Conservation (phyloP, 2,329 filamentous ascomycete genomes). For the Furcasterigmium furcatum region DNA sequence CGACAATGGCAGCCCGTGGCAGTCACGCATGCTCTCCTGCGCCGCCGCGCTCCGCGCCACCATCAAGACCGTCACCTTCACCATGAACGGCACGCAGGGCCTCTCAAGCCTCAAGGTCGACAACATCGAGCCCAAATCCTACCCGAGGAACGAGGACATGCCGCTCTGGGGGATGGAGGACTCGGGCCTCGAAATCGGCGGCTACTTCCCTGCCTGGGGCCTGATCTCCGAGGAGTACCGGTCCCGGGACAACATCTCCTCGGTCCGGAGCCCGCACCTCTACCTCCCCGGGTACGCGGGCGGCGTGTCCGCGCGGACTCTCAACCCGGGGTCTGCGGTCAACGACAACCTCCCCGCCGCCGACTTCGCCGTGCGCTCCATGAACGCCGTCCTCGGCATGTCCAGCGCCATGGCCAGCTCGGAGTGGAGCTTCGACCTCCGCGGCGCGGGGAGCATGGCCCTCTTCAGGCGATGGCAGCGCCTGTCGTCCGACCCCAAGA, state of each 20-base stretch:
- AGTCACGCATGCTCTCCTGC: constrained; percentile 31
- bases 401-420: not conserved
- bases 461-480: constrained; percentile 37
- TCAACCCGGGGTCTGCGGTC: not conserved
- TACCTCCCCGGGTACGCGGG: constrained; percentile 11
- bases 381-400: constrained; percentile 17
- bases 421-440: constrained; percentile 7
- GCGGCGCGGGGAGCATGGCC: constrained; percentile 25
- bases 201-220: constrained; percentile 34
- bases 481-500: constrained; percentile 19
- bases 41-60: constrained; percentile 35
- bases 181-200: constrained; percentile 16
- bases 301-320: not conserved
- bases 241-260: constrained; percentile 25
- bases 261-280: constrained; percentile 16
- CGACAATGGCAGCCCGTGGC: constrained; percentile 37
- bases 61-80: constrained; percentile 41
- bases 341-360: constrained; percentile 26
- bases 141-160: constrained; percentile 20
- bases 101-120: constrained; percentile 28
- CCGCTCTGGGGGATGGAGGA: constrained; percentile 31
- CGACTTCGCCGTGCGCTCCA: constrained; percentile 22
- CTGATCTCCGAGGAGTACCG: constrained; percentile 26
- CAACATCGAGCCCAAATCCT: constrained; percentile 30
- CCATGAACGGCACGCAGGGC: constrained; percentile 32